Conservation (phyloP, 768 basidiomycete genomes). For the Russula dissimulans region DNA sequence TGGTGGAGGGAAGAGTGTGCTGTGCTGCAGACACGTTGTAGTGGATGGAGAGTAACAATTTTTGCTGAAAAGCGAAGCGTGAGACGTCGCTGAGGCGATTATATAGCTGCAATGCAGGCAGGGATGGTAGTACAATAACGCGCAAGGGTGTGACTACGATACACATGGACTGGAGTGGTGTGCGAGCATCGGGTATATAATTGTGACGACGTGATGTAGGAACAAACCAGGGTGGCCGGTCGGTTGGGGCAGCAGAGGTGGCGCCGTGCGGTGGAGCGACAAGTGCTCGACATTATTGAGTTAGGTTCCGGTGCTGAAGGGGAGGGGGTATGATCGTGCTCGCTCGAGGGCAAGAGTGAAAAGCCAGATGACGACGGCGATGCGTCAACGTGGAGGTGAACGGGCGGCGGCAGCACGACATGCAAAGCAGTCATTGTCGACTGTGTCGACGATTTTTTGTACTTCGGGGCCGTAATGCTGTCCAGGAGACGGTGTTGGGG, state of each 20-base stretch:
- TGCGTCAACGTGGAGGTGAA: constrained; percentile 1
- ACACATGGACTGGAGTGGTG: background rate
- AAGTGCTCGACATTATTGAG: background rate
- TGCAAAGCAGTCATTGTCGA: constrained; percentile 62
- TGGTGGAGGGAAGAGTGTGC: too few species aligned
- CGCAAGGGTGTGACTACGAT: constrained; percentile 6
- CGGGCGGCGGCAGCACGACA: constrained; percentile 52
- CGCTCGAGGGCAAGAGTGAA: background rate
- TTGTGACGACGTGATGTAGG: constrained; percentile 12
- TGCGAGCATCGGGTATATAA: constrained; percentile 16
- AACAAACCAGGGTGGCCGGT: background rate
- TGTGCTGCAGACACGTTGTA: too few species aligned
- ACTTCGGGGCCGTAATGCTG: constrained; percentile 64
- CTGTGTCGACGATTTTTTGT: constrained; percentile 57
- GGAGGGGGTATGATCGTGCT: constrained; percentile 9
- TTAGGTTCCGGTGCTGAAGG: constrained; percentile 3
- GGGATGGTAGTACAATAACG: constrained; percentile 14
- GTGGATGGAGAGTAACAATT: too few species aligned
- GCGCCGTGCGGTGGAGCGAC: constrained; percentile 4
- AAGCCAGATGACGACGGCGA: background rate
- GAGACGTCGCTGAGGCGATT: constrained; percentile 11
- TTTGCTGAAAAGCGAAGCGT: background rate
- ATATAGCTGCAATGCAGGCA: constrained; percentile 16
- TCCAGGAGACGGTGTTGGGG: background rate
- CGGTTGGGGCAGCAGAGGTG: background rate